Conservation (phyloP, 1,284 basidiomycete species). For the Pseudozyma sp. region DNA sequence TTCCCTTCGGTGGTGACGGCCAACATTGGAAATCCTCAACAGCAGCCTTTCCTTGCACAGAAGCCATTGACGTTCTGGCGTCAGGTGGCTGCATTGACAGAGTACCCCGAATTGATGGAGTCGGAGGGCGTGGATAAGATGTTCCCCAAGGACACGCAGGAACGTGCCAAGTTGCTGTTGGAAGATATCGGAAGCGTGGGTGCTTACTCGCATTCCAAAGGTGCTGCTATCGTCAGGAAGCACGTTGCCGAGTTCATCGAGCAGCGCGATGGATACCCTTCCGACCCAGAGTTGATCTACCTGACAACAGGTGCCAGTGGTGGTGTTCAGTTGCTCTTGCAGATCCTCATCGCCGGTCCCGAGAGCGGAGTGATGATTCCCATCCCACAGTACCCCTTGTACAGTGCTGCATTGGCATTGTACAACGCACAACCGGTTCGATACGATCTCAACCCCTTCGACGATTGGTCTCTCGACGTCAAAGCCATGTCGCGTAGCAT, state of each 20-base stretch:
- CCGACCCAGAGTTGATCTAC: conserved; percentile 88
- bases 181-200: conserved; percentile 93
- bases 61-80: conserved; percentile 91
- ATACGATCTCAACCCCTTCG: conserved; percentile 86
- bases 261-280: conserved; percentile 73
- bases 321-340: conserved; percentile 88
- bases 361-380: conserved; percentile 88
- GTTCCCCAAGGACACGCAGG: conserved; percentile 88
- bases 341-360: conserved; percentile 77
- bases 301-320: conserved; percentile 92
- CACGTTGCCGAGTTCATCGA: conserved; percentile 90
- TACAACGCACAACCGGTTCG: conserved; percentile 83
- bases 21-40: conserved; percentile 98
- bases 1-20: conserved; percentile 91
- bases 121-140: conserved; percentile 75
- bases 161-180: conserved; percentile 82
- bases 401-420: conserved; percentile 92
- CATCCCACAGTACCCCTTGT: conserved; percentile 97
- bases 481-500: conserved; percentile 78
- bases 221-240: conserved; percentile 86
- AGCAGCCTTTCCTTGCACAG: conserved; percentile 87
- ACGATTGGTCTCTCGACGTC: conserved; percentile 87
- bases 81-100: conserved; percentile 90
- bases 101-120: conserved; percentile 87
- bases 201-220: conserved; percentile 96